A percentile compares a stretch with the other conserved stretches of the same genome.
Evolutionary conservation across 164 flowering plant genomes (phyloP).

Genomic region (Magnolia officinalis): DNA sequence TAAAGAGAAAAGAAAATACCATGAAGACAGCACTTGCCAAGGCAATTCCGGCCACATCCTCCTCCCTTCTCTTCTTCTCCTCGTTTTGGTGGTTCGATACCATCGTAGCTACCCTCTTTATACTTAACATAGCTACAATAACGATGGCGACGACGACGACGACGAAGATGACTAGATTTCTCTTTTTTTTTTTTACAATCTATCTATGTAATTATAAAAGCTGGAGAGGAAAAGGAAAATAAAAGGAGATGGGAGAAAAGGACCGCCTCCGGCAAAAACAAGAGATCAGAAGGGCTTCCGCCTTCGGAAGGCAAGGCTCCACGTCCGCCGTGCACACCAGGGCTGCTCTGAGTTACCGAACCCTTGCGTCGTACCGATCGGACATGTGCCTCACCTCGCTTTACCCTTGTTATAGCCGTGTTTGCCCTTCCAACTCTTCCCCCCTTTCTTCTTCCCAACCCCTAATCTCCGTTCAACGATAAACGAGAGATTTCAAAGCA

Average conservation of each 20-base stretch:
- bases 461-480: not conserved
- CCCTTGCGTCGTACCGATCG: conserved; percentile 13
- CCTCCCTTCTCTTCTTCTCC: conserved; percentile 5
- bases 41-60: conserved; percentile 75
- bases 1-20: not conserved
- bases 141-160: not conserved
- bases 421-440: conserved; percentile 1
- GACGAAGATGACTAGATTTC: too few relatives aligned
- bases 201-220: not conserved
- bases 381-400: conserved; percentile 24
- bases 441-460: not conserved
- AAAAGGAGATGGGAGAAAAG: not conserved
- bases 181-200: not conserved
- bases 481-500: not conserved
- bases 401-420: conserved; percentile 29
- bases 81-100: conserved; percentile 67
- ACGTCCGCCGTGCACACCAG: conserved; percentile 75
- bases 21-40: conserved; percentile 47
- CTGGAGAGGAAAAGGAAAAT: not conserved
- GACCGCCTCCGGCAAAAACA: conserved; percentile 69
- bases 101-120: conserved; percentile 75
- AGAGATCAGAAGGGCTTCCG: conserved; percentile 74
- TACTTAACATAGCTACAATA: conserved; percentile 36
- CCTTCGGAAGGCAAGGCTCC: conserved; percentile 78
- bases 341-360: conserved; percentile 19